Evolutionary conservation across 2,329 filamentous ascomycete genomes (phyloP), one percentile per base, ranked within the genome.

Genomic region (Lecanosticta acicola): DNA sequence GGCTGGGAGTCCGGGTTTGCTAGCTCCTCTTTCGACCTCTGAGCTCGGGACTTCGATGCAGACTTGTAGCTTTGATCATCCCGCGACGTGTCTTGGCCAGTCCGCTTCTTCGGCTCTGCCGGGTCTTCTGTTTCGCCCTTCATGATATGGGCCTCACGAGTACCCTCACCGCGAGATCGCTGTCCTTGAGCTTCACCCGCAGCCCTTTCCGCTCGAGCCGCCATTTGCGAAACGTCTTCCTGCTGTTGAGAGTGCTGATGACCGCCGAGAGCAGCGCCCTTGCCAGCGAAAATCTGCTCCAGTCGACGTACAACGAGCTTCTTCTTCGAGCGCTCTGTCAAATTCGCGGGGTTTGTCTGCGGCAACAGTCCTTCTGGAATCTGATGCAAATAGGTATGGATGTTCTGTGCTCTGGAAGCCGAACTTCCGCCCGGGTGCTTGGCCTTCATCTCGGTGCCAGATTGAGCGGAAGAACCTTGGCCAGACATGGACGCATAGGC

Each of bases 261-360:
- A 16, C 62, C 66, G 8, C 67, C 70, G 2, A 64, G 56, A 2
- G 59, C 62, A 38, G 66, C 72, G 61, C 59, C 70, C 59, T 83
- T 85, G 2, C 87, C 87, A 0, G 86, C 88, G 51, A 93, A 94
- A 1, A 94, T 74, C 52, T 90, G 85, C 59, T 94, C 87, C 4
- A 94, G 65, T 2, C 85, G 77, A 43, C 80, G 77, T 2, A 91
- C 87, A 0, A 91, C 83, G 16, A 89, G 61, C 60, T 83, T 87
- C 70, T 87, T 88, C 69, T 80, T 87, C 4, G 84, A 77, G 53
- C 79, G 82, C 11, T 91, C 86, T 0, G 81, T 81, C 77, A 89
- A 79, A 11, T 61, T 63, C 18, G 75, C 70, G 8, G 61, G 56
- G 18, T 56, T 57, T 35, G 77, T 73, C 9, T 77, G 76, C 0